These are phyloP conservation scores for Trichoderma sp. DNA, from an alignment of 2,329 filamentous ascomycete species.

Conservation along the genomic window DNA sequence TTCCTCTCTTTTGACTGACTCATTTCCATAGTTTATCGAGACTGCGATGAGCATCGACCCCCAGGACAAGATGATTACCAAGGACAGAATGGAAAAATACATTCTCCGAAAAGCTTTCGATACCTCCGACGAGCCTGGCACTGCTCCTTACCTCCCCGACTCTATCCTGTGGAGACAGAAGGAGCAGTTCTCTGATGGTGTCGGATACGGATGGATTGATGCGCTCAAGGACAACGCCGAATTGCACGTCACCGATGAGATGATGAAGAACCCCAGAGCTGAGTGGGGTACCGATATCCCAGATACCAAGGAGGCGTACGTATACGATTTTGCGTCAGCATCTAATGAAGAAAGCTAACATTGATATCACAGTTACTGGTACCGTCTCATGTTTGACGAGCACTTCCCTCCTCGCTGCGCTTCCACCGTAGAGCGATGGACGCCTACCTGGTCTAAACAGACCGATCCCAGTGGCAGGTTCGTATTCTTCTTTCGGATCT, in stretches of 20 bases:
- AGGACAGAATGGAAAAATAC: constrained; percentile 92
- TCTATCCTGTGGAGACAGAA: constrained; percentile 98
- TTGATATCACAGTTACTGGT: constrained; percentile 74
- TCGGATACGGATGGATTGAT: constrained; percentile 99
- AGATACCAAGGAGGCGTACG: constrained; percentile 93
- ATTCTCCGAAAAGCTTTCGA: constrained; percentile 98
- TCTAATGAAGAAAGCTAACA: constrained; percentile 35
- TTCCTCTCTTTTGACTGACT: not conserved
- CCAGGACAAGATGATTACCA: constrained; percentile 91
- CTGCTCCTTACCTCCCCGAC: constrained; percentile 87
- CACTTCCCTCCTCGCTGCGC: constrained; percentile 94
- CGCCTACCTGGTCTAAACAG: constrained; percentile 96
- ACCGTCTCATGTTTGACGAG: constrained; percentile 97
- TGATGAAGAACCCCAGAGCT: constrained; percentile 97
- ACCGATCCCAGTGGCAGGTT: constrained; percentile 91
- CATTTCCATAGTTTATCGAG: constrained; percentile 73
- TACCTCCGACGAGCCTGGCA: constrained; percentile 80
- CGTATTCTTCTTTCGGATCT: constrained; percentile 26
- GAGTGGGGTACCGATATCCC: constrained; percentile 94
- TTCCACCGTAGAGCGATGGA: constrained; percentile 93
- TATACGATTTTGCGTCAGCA: not conserved
- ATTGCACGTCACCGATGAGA: constrained; percentile 87
- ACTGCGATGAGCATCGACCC: constrained; percentile 93
- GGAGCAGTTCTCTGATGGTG: constrained; percentile 98
- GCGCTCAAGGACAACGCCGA: constrained; percentile 94